A percentile compares a stretch with the other conserved stretches of the same genome.
These are phyloP conservation scores for Leptoxyphium fumago DNA, from an alignment of 2,329 filamentous ascomycete genomes.

Conservation along the genomic window DNA sequence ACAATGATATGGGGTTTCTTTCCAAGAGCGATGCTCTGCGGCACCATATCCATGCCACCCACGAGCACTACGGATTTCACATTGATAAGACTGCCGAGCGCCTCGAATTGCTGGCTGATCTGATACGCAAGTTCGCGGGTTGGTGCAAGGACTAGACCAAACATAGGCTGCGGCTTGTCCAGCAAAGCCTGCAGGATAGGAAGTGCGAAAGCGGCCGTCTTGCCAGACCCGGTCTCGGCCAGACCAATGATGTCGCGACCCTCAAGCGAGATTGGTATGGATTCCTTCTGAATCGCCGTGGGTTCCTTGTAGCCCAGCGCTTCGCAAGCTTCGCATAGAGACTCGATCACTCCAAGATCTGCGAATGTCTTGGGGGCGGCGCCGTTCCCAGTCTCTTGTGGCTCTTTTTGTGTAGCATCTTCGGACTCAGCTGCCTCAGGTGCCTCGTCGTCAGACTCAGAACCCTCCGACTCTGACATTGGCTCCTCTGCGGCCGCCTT, in stretches of 20 bases:
- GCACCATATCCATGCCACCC: slow-evolving; percentile 90
- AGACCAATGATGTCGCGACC: slow-evolving; percentile 82
- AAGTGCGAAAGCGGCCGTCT: slow-evolving; percentile 87
- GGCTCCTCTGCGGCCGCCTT: neutral
- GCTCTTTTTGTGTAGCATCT: slow-evolving; percentile 2
- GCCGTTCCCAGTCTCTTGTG: neutral
- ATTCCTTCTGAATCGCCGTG: slow-evolving; percentile 75
- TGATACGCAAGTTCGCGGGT: slow-evolving; percentile 89
- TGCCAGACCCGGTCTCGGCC: slow-evolving; percentile 89
- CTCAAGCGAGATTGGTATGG: slow-evolving; percentile 67
- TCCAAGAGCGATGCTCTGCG: slow-evolving; percentile 78
- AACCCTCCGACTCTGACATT: slow-evolving; percentile 3
- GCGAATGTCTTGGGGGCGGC: slow-evolving; percentile 46
- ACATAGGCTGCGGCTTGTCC: slow-evolving; percentile 71
- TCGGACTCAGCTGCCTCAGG: slow-evolving; percentile 10
- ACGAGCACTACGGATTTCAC: slow-evolving; percentile 68
- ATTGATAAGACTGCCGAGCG: slow-evolving; percentile 73
- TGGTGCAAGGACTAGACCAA: slow-evolving; percentile 79
- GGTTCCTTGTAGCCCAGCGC: slow-evolving; percentile 69
- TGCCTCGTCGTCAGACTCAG: slow-evolving; percentile 11
- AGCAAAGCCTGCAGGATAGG: slow-evolving; percentile 86
- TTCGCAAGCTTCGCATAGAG: slow-evolving; percentile 77
- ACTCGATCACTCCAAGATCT: slow-evolving; percentile 66
- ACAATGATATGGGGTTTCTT: slow-evolving; percentile 93
- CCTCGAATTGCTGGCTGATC: slow-evolving; percentile 77